Conservation (phyloP, 2,329 filamentous ascomycete species). For the Neonectria hederae region DNA sequence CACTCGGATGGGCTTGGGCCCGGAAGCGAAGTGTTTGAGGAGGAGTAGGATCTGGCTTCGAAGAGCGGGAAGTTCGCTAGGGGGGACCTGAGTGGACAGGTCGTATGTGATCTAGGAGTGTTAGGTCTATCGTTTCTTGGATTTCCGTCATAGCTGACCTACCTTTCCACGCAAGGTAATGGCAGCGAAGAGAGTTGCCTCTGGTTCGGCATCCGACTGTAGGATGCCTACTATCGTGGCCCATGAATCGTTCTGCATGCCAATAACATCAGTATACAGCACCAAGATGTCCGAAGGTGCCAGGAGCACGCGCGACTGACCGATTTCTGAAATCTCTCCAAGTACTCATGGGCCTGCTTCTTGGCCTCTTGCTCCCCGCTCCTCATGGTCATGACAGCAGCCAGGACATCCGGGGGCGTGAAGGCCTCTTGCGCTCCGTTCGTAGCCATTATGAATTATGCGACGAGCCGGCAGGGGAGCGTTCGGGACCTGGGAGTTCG, state of each 20-base stretch:
- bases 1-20: constrained; percentile 85
- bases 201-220: constrained; percentile 80
- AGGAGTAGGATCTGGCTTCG: constrained; percentile 86
- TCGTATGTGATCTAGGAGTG: constrained; percentile 88
- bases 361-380: constrained; percentile 84
- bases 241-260: constrained; percentile 86
- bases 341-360: constrained; percentile 87
- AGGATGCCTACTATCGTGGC: constrained; percentile 86
- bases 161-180: constrained; percentile 99
- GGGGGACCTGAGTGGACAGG: constrained; percentile 82
- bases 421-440: constrained; percentile 75
- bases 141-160: constrained; percentile 12
- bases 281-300: background rate
- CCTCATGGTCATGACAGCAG: constrained; percentile 91
- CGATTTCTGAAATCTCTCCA: constrained; percentile 98
- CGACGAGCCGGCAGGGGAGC: constrained; percentile 16
- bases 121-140: background rate
- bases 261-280: constrained; percentile 25
- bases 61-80: constrained; percentile 77
- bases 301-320: constrained; percentile 56
- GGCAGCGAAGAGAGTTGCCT: constrained; percentile 93
- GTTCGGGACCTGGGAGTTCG: constrained; percentile 17
- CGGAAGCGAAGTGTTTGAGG: constrained; percentile 81
- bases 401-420: constrained; percentile 78
- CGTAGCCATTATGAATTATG: constrained; percentile 67